A percentile compares a stretch with the other conserved stretches of the same genome.
Conservation (phyloP, 441 rosid species). For the Eruca vesicaria region DNA sequence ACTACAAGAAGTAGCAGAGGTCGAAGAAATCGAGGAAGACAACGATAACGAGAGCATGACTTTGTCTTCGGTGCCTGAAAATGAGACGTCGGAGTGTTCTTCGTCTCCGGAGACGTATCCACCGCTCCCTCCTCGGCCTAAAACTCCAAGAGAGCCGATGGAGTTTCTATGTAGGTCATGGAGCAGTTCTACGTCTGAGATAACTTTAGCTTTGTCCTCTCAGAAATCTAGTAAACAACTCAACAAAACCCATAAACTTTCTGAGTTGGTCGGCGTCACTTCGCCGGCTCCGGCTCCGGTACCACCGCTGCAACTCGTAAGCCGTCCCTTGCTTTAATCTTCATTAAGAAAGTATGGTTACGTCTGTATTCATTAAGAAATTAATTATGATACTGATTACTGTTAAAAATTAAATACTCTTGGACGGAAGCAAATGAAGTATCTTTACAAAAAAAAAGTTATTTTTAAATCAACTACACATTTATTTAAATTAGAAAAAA, state of each 20-base stretch:
- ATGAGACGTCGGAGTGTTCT: constrained; percentile 19
- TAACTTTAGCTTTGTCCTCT: constrained; percentile 72
- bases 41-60: constrained; percentile 40
- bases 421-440: background rate
- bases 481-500: too few species aligned
- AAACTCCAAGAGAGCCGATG: constrained; percentile 86
- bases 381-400: background rate
- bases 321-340: background rate
- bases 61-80: constrained; percentile 36
- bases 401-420: background rate
- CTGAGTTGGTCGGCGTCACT: background rate
- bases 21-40: constrained; percentile 38
- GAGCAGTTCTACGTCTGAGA: constrained; percentile 87
- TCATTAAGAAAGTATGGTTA: background rate
- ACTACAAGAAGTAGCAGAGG: constrained; percentile 46
- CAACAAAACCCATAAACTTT: constrained; percentile 27
- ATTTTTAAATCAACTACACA: too few species aligned
- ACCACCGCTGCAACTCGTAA: constrained; percentile 24
- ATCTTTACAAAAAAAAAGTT: too few species aligned
- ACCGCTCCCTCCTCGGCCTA: constrained; percentile 53
- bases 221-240: constrained; percentile 37
- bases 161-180: constrained; percentile 94
- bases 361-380: background rate
- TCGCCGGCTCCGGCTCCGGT: background rate
- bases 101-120: constrained; percentile 24